Conservation (phyloP, 2,329 filamentous ascomycete species). For the Aspergillus melleus region DNA sequence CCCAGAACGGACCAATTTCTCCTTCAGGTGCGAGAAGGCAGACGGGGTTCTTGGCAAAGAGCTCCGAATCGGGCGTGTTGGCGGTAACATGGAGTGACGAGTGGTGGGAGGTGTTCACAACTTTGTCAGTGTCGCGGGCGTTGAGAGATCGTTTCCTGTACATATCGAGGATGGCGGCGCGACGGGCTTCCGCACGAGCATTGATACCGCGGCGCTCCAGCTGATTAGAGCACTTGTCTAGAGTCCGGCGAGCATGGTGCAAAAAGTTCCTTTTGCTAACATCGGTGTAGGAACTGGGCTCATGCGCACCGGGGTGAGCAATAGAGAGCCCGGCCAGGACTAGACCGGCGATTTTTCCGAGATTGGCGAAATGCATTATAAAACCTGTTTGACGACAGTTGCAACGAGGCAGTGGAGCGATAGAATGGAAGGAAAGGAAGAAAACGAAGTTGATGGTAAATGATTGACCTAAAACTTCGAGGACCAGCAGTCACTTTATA, state of each 20-base stretch:
- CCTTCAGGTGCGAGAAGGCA: slow-evolving; percentile 54
- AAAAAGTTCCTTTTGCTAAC: slow-evolving; percentile 14
- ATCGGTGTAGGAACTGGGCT: slow-evolving; percentile 15
- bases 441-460: background rate
- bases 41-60: slow-evolving; percentile 31
- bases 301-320: slow-evolving; percentile 23
- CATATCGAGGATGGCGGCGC: slow-evolving; percentile 17
- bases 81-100: slow-evolving; percentile 28
- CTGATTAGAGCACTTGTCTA: slow-evolving; percentile 21
- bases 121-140: slow-evolving; percentile 34
- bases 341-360: background rate
- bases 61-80: slow-evolving; percentile 19
- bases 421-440: background rate
- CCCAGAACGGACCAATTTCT: slow-evolving; percentile 49
- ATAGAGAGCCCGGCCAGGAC: slow-evolving; percentile 12
- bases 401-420: background rate
- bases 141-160: slow-evolving; percentile 18
- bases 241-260: slow-evolving; percentile 15
- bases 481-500: background rate
- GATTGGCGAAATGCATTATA: background rate
- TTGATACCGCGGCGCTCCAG: slow-evolving; percentile 24
- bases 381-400: background rate
- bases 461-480: background rate
- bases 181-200: slow-evolving; percentile 24
- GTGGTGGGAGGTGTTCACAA: slow-evolving; percentile 40